Evolutionary conservation across 1,139 yeast genomes (phyloP).

Genomic region (Nematodospora anomalae): DNA sequence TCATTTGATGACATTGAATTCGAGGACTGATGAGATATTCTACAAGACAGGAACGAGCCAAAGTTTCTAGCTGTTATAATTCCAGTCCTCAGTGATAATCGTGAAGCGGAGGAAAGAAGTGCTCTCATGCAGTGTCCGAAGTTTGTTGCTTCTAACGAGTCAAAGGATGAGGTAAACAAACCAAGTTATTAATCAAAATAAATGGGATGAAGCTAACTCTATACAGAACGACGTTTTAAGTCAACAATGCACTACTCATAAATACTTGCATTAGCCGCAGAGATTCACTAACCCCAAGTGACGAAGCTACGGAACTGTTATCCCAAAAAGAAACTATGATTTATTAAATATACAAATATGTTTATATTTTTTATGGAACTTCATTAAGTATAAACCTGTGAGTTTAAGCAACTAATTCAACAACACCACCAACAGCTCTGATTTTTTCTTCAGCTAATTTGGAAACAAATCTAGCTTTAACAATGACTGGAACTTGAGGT

Average conservation of each 20-base stretch:
- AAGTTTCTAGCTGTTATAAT: neutral
- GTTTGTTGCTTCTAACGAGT: too few relatives aligned
- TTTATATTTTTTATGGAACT: constrained; percentile 4
- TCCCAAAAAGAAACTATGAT: constrained; percentile 6
- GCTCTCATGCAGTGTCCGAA: too few relatives aligned
- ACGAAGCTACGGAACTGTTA: too few relatives aligned
- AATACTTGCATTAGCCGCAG: too few relatives aligned
- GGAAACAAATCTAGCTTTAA: constrained; percentile 98
- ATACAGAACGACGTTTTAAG: too few relatives aligned
- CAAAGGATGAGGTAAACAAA: too few relatives aligned
- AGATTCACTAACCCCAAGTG: too few relatives aligned
- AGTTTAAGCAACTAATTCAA: constrained; percentile 93
- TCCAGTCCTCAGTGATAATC: neutral
- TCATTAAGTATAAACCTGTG: neutral
- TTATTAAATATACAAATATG: constrained; percentile 16
- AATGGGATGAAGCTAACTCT: too few relatives aligned
- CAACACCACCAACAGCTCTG: constrained; percentile 99
- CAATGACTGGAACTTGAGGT: constrained; percentile 98
- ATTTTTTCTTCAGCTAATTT: constrained; percentile 99
- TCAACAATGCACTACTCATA: too few relatives aligned
- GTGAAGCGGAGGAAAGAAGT: neutral
- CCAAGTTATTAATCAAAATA: too few relatives aligned
- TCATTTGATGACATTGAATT: constrained; percentile 14
- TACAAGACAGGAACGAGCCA: too few relatives aligned
- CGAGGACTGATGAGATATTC: neutral